These are phyloP conservation scores for Gamarada debralockiae DNA, from an alignment of 495 filamentous ascomycete species.

Conservation along the genomic window DNA sequence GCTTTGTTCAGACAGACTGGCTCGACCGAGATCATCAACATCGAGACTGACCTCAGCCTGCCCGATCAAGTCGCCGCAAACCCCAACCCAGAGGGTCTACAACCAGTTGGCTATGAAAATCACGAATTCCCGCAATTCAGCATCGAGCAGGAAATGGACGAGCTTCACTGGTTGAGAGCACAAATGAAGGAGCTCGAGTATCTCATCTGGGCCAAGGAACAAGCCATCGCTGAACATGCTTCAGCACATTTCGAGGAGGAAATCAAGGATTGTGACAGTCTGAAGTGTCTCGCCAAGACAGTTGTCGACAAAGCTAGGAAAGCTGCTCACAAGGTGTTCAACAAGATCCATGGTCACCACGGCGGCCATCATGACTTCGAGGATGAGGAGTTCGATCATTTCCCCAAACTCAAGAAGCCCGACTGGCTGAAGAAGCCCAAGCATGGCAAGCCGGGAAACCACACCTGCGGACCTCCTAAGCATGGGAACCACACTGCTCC, in stretches of 20 bases:
- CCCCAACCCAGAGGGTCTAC: constrained; percentile 7
- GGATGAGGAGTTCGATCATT: constrained; percentile 9
- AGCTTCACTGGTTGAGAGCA: constrained; percentile 15
- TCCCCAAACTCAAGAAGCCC: too few species aligned
- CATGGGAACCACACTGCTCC: constrained; percentile 4
- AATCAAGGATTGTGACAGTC: constrained; percentile 22
- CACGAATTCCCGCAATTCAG: background rate
- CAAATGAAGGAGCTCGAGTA: constrained; percentile 17
- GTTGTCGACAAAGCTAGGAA: constrained; percentile 11
- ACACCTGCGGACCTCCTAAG: constrained; percentile 5
- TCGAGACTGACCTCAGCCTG: constrained; percentile 26
- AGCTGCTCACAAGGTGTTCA: constrained; percentile 12
- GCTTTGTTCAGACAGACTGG: constrained; percentile 42
- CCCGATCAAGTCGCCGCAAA: constrained; percentile 16
- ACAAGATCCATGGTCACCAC: constrained; percentile 10
- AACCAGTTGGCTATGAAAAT: background rate
- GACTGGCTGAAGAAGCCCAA: background rate
- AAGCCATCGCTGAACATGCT: constrained; percentile 6
- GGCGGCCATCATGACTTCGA: background rate
- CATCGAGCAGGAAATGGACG: constrained; percentile 18
- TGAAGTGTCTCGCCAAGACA: constrained; percentile 22
- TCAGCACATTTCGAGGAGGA: constrained; percentile 4
- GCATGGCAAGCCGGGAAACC: constrained; percentile 8
- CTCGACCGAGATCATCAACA: constrained; percentile 34
- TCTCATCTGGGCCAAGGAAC: constrained; percentile 20